Percentiles rank a stretch among this genome's conserved stretches.
Evolutionary conservation across 805 yeast species (phyloP).

Genomic region (Yarrowia hollandica): DNA sequence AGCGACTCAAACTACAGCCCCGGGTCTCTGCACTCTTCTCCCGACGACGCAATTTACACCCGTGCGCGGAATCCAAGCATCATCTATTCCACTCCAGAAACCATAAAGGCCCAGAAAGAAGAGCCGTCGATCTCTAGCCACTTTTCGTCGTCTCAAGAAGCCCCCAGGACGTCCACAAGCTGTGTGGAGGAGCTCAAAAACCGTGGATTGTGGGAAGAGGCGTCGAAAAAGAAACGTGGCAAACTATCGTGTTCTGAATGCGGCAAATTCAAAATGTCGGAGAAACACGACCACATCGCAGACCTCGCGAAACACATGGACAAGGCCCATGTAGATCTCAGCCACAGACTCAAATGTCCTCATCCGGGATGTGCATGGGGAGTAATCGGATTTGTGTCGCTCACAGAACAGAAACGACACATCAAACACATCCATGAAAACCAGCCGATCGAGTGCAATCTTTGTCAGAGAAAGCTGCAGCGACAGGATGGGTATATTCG

Average conservation of each 20-base stretch:
- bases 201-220: slow-evolving; percentile 1
- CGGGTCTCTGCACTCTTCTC: not conserved
- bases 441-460: not conserved
- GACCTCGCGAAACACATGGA: slow-evolving; percentile 11
- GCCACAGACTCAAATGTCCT: slow-evolving; percentile 15
- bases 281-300: not conserved
- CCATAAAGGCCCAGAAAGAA: no score
- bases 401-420: slow-evolving; percentile 11
- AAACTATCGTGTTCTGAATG: slow-evolving; percentile 12
- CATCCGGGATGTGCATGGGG: not conserved
- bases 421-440: not conserved
- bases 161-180: no score
- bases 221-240: slow-evolving; percentile 1
- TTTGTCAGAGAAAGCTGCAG: not conserved
- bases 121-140: no score
- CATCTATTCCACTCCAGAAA: no score
- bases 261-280: not conserved
- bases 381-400: not conserved
- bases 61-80: no score
- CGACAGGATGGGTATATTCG: slow-evolving; percentile 7
- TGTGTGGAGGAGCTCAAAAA: not conserved
- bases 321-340: not conserved
- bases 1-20: slow-evolving; percentile 4
- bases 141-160: not conserved
- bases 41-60: not conserved